Conservation (phyloP, 345 rosid species). For the Eucalyptus pumila region DNA sequence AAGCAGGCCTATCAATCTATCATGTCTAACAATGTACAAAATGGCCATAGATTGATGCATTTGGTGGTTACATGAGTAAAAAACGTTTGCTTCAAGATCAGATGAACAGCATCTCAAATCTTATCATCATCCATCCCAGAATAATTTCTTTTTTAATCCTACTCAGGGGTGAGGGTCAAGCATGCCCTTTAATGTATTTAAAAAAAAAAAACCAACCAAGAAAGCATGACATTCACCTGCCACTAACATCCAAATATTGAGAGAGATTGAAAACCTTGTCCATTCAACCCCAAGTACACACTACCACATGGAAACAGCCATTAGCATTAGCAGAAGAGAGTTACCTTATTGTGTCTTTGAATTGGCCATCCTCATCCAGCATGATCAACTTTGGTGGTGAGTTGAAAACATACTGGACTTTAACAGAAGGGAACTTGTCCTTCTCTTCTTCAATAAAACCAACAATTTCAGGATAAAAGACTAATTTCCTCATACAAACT, state of each 20-base stretch:
- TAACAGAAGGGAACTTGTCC: constrained; percentile 58
- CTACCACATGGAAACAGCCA: background rate
- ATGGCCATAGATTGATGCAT: background rate
- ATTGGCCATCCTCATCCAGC: constrained; percentile 76
- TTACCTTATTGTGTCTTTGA: constrained; percentile 61
- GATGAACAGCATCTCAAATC: background rate
- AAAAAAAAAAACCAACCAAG: background rate
- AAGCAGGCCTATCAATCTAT: background rate
- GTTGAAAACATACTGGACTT: constrained; percentile 72
- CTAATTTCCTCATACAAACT: constrained; percentile 92
- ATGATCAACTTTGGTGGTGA: constrained; percentile 91
- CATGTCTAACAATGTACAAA: background rate
- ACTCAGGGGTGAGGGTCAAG: background rate
- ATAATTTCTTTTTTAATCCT: background rate
- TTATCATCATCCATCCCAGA: background rate
- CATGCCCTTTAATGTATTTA: background rate
- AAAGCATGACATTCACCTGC: background rate
- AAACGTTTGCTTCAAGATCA: background rate
- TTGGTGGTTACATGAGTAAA: background rate
- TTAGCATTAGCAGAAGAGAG: background rate
- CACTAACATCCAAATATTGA: background rate
- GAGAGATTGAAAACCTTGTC: background rate
- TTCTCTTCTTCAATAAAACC: constrained; percentile 89
- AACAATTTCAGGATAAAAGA: constrained; percentile 86
- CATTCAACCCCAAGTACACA: background rate